A percentile compares a stretch with the other conserved stretches of the same genome.
These are phyloP conservation scores for Mycena albidolilacea DNA, from an alignment of 768 basidiomycete genomes.

Conservation along the genomic window DNA sequence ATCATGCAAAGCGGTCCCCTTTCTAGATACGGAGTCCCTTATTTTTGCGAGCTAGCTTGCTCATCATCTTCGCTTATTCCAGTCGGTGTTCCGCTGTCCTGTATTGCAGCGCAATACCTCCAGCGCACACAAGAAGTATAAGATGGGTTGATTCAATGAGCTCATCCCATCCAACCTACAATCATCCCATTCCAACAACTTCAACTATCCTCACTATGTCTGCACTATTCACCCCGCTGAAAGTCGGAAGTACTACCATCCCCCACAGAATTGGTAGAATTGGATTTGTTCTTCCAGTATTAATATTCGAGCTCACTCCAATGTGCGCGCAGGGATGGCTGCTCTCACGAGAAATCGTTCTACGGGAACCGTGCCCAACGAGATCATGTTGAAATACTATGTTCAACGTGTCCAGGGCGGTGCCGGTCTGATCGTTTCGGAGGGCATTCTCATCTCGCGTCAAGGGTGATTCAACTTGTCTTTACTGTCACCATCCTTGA, in stretches of 20 bases:
- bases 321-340: conserved; percentile 43
- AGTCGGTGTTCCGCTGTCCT: too few species aligned
- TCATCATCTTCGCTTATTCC: too few species aligned
- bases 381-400: conserved; percentile 55
- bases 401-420: conserved; percentile 54
- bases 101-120: too few species aligned
- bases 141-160: too few species aligned
- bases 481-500: background rate
- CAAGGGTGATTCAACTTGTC: conserved; percentile 45
- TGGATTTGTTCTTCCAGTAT: background rate
- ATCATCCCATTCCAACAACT: too few species aligned
- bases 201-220: conserved; percentile 8
- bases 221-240: conserved; percentile 44
- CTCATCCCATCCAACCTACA: too few species aligned
- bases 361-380: conserved; percentile 52
- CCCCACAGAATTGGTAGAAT: conserved; percentile 47
- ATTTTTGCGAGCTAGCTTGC: too few species aligned
- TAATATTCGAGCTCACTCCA: background rate
- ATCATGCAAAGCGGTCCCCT: too few species aligned
- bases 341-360: conserved; percentile 22
- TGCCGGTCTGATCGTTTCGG: conserved; percentile 54
- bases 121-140: too few species aligned
- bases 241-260: conserved; percentile 51
- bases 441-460: conserved; percentile 47
- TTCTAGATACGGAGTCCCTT: too few species aligned